These are phyloP conservation scores for Limonium bicolor DNA, from an alignment of 148 eudicot genomes.

Conservation along the genomic window DNA sequence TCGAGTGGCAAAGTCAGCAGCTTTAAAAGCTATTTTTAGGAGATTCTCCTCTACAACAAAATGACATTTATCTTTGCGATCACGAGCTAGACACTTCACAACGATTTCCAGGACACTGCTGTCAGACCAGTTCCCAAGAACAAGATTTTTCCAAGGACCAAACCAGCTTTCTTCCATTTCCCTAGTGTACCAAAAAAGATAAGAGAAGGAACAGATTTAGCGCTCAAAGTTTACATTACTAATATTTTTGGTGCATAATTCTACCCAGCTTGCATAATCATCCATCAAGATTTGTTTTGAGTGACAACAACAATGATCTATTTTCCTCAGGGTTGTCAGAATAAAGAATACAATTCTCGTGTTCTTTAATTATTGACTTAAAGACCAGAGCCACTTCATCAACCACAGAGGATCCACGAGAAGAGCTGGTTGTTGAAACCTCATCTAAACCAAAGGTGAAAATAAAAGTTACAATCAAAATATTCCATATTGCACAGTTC, in stretches of 20 bases:
- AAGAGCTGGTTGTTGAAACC: too few relatives aligned
- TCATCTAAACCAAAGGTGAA: too few relatives aligned
- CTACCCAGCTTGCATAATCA: slow-evolving; percentile 50
- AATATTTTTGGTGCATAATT: too few relatives aligned
- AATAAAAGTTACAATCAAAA: too few relatives aligned
- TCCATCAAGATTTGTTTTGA: slow-evolving; percentile 44
- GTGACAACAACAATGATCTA: slow-evolving; percentile 57
- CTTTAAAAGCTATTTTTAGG: slow-evolving; percentile 26
- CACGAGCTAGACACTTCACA: slow-evolving; percentile 20
- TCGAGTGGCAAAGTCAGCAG: slow-evolving; percentile 17
- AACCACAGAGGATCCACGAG: slow-evolving; percentile 58
- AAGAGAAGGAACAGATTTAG: too few relatives aligned
- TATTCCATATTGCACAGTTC: too few relatives aligned
- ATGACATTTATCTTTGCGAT: slow-evolving; percentile 19
- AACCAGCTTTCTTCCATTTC: too few relatives aligned
- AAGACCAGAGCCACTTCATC: slow-evolving; percentile 62
- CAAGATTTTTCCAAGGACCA: too few relatives aligned
- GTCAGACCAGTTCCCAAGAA: slow-evolving; percentile 47
- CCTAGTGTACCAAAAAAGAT: slow-evolving; percentile 14
- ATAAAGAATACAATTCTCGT: slow-evolving; percentile 33
- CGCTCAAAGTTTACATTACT: too few relatives aligned
- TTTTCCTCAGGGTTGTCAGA: slow-evolving; percentile 33
- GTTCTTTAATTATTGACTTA: slow-evolving; percentile 39
- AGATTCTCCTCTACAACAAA: slow-evolving; percentile 20
- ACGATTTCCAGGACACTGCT: slow-evolving; percentile 18